Evolutionary conservation across 129 eudicot species (phyloP).

Genomic region (Flaveria robusta): DNA sequence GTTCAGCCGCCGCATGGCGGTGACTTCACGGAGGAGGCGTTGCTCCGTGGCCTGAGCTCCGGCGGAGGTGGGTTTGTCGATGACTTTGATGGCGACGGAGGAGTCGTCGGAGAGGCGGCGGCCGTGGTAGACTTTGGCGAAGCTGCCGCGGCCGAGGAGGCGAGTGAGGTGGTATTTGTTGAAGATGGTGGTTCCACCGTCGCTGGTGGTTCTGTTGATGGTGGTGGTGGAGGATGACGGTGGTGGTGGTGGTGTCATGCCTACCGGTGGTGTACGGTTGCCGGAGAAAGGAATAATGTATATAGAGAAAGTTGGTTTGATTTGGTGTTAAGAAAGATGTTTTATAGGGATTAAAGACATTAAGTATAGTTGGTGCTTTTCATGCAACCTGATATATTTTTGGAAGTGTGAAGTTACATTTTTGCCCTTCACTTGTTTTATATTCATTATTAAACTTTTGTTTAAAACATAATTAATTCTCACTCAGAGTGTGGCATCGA

Average conservation of each 20-base stretch:
- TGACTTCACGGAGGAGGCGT: no score
- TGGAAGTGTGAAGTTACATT: neutral
- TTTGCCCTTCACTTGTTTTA: neutral
- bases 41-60: no score
- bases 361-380: neutral
- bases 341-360: slow-evolving; percentile 29
- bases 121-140: slow-evolving; percentile 32
- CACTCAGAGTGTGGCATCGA: no score
- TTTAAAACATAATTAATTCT: no score
- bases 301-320: slow-evolving; percentile 22
- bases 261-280: slow-evolving; percentile 20
- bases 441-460: no score
- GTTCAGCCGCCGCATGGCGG: no score
- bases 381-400: slow-evolving; percentile 29
- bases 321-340: slow-evolving; percentile 18
- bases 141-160: slow-evolving; percentile 73
- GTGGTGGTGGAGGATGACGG: slow-evolving; percentile 24
- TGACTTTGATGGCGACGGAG: no score
- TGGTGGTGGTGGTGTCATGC: slow-evolving; percentile 35
- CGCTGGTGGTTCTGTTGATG: slow-evolving; percentile 49
- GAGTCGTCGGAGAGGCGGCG: no score
- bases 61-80: no score
- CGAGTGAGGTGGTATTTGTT: slow-evolving; percentile 65
- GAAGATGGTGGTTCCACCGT: slow-evolving; percentile 51
- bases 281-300: neutral